phyloP scores from a whole-genome alignment of 169 alveolate genomes.

The Eimeria acervulina region DNA sequence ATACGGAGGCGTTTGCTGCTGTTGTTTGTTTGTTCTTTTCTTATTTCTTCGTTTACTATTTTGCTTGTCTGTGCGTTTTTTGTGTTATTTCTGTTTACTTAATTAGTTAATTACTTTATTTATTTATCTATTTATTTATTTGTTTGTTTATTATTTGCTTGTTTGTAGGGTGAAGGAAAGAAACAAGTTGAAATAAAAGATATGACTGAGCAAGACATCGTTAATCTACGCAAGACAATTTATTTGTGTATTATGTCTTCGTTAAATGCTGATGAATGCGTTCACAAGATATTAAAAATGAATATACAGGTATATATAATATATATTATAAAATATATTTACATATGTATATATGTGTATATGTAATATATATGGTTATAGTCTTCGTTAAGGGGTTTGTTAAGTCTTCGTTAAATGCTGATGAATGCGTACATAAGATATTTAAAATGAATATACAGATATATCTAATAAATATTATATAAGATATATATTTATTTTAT shows the following conservation, averaged over 20 bases:
- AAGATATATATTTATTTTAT: background rate
- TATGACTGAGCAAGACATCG: constrained; percentile 97
- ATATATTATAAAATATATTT: background rate
- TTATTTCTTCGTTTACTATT: background rate
- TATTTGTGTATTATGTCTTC: constrained; percentile 98
- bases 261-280: constrained; percentile 98
- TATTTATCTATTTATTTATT: background rate
- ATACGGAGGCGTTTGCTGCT: no score
- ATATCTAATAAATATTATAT: background rate
- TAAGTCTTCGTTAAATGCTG: no score
- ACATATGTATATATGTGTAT: background rate
- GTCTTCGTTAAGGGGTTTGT: no score
- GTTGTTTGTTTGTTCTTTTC: background rate
- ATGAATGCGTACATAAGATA: no score
- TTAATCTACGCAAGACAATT: constrained; percentile 96
- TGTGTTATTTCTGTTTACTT: no score
- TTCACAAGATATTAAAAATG: constrained; percentile 98
- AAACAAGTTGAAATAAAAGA: constrained; percentile 89
- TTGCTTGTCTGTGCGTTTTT: no score
- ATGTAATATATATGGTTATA: no score
- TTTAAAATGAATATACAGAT: background rate
- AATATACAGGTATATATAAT: constrained; percentile 90
- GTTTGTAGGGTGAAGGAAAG: constrained; percentile 10
- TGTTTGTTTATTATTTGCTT: background rate
- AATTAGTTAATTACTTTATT: no score